phyloP scores from a whole-genome alignment of 139 green algal species.

The Trebouxia sp. region DNA sequence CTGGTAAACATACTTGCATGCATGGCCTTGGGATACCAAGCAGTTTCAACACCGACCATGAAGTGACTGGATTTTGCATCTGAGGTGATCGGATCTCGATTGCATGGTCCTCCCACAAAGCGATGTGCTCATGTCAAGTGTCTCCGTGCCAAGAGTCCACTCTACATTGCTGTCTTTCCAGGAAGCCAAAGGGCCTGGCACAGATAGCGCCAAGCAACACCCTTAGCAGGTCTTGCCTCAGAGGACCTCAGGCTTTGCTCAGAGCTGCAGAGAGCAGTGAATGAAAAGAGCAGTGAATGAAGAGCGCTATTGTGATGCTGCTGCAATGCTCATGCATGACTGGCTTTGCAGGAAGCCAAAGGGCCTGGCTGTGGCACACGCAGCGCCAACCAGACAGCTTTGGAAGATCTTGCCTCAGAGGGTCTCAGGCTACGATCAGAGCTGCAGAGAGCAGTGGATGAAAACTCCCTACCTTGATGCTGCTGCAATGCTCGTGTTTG shows the following conservation, averaged over 20 bases:
- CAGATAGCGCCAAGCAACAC: slow-evolving; percentile 35
- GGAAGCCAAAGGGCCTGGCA: slow-evolving; percentile 56
- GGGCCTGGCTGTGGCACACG: slow-evolving; percentile 45
- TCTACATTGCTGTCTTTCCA: too few species aligned
- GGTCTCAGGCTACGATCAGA: slow-evolving; percentile 61
- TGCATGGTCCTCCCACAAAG: too few species aligned
- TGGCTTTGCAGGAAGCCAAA: slow-evolving; percentile 60
- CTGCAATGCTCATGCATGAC: too few species aligned
- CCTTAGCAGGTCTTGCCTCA: slow-evolving; percentile 46
- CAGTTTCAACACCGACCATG: too few species aligned
- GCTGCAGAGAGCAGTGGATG: slow-evolving; percentile 63
- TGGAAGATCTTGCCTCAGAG: slow-evolving; percentile 55
- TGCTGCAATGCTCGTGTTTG: too few species aligned
- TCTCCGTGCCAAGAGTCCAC: background rate
- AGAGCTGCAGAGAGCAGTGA: slow-evolving; percentile 63
- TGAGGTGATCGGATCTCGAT: too few species aligned
- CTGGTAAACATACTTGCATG: background rate
- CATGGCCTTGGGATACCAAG: background rate
- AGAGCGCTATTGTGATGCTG: slow-evolving; percentile 72
- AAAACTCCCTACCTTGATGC: slow-evolving; percentile 74
- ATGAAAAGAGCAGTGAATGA: slow-evolving; percentile 64
- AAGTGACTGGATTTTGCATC: background rate
- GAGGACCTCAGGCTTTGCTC: slow-evolving; percentile 61
- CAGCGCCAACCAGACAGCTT: slow-evolving; percentile 23
- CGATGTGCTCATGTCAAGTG: too few species aligned